A percentile compares a stretch with the other conserved stretches of the same genome.
These are phyloP conservation scores for Quercus wislizeni DNA, from an alignment of 306 rosid species.

Conservation along the genomic window DNA sequence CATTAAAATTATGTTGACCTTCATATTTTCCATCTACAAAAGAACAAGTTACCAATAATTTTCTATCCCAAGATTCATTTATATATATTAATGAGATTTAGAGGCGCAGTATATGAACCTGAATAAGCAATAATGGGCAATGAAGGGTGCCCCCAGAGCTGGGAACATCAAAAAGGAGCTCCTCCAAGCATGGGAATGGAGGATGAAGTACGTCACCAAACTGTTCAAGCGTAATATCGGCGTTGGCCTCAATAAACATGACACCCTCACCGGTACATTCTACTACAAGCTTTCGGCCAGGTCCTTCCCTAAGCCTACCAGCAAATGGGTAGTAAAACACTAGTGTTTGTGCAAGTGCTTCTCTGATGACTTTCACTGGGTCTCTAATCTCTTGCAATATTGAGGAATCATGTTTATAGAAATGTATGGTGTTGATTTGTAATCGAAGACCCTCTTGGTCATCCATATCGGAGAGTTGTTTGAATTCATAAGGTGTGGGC, in stretches of 20 bases:
- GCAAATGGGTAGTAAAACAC: constrained; percentile 45
- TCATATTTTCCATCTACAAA: no score
- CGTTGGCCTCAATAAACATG: no score
- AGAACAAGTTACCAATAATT: no score
- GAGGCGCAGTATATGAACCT: not conserved
- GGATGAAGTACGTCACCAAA: not conserved
- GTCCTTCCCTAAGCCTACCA: not conserved
- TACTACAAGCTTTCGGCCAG: no score
- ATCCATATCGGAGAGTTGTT: constrained; percentile 38
- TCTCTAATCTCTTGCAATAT: constrained; percentile 29
- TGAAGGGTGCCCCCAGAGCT: not conserved
- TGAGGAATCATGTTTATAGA: constrained; percentile 24
- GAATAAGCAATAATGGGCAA: not conserved
- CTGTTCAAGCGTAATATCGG: no score
- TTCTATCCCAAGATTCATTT: no score
- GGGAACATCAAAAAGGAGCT: constrained; percentile 4
- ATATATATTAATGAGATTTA: no score
- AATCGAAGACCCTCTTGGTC: constrained; percentile 41
- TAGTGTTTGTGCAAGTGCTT: constrained; percentile 30
- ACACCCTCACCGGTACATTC: no score
- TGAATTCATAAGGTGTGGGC: constrained; percentile 29
- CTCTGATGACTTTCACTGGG: constrained; percentile 26
- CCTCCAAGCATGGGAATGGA: constrained; percentile 1
- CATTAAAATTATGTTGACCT: no score
- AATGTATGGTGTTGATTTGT: constrained; percentile 32